Base-by-base conservation (phyloP, 306 rosid species). In the Vigna mungo region DNA sequence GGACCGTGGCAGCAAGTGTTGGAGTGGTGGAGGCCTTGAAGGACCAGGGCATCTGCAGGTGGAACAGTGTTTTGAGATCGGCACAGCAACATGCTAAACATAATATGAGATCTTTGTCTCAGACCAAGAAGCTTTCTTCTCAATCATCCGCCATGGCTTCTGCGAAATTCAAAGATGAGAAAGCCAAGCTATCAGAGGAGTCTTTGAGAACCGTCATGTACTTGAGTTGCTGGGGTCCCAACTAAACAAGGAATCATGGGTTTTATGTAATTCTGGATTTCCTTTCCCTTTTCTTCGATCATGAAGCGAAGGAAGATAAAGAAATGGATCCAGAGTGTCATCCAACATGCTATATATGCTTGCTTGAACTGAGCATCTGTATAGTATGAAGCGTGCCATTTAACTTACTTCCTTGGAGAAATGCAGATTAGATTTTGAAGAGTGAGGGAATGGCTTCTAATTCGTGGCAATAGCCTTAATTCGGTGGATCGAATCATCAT, bases 121-220 rank as follows among this genome's bases (percentile, higher is more conserved):
- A 78, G 37, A 58, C 90, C 1, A 77, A 73, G 41, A 88, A 78
- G 36, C 48, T 81, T 75, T 79, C 91, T 75, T 77, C 89, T 32
- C 32, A 58, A 17, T 59, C 90, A 14, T 78, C 87, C 36, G 81
- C 81, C 4, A 8, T 75, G 77, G 52, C 75, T 58, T 81, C 87
- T 0, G 1, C 23, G 10, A 74, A 75, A 37, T 9, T 87, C 43
- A 81, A 79, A 67, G 85, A 83, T 15, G 89, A 85, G 14, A 76
- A 84, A 82, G 63, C 80, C n/a, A 85, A 88, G 59, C 78, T 79
- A 10, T 83, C 97, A 5, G 96, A 90, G 43, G 93, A 92, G 65
- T 84, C 93, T 51, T 68, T 88, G 9, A 87, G 89, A 69, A 88
- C 78, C 0, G 89, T 89, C 68, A 88, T 90, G 93, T 92, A 88